Percentiles rank a stretch among this genome's conserved stretches.
These are phyloP conservation scores for Uronychia setigera DNA, from an alignment of 73 alveolate species.

Conservation along the genomic window DNA sequence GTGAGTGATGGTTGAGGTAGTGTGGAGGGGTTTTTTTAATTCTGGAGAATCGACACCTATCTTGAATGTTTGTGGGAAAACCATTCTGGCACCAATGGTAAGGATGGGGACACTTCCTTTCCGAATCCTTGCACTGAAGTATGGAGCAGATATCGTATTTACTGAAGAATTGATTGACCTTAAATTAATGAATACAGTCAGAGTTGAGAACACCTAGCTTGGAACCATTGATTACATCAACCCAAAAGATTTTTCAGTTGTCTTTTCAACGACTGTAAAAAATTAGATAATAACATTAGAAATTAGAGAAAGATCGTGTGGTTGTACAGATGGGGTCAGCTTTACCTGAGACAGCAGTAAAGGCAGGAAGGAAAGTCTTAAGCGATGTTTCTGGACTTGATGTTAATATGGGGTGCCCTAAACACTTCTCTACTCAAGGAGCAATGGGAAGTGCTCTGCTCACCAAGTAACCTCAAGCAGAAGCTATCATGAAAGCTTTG, in stretches of 20 bases:
- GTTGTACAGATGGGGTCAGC: slow-evolving; percentile 73
- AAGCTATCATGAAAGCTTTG: slow-evolving; percentile 27
- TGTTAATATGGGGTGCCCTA: slow-evolving; percentile 90
- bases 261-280: slow-evolving; percentile 20
- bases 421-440: slow-evolving; percentile 77
- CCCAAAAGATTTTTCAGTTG: slow-evolving; percentile 32
- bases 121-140: slow-evolving; percentile 31
- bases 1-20: no score
- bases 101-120: slow-evolving; percentile 61
- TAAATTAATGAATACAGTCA: slow-evolving; percentile 52
- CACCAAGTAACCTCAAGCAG: slow-evolving; percentile 51
- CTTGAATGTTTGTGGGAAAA: no score
- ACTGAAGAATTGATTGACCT: slow-evolving; percentile 82
- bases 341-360: slow-evolving; percentile 37
- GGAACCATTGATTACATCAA: slow-evolving; percentile 42
- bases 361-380: slow-evolving; percentile 38
- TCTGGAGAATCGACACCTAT: no score
- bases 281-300: no score
- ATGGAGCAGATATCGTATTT: slow-evolving; percentile 67
- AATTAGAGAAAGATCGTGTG: slow-evolving; percentile 53
- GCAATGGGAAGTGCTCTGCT: slow-evolving; percentile 84
- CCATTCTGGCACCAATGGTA: slow-evolving; percentile 75
- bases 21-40: no score
- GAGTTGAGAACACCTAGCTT: slow-evolving; percentile 34
- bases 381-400: slow-evolving; percentile 66